A percentile compares a stretch with the other conserved stretches of the same genome.
phyloP scores from a whole-genome alignment of 257 asterid species.

The Leonotis leonurus region DNA sequence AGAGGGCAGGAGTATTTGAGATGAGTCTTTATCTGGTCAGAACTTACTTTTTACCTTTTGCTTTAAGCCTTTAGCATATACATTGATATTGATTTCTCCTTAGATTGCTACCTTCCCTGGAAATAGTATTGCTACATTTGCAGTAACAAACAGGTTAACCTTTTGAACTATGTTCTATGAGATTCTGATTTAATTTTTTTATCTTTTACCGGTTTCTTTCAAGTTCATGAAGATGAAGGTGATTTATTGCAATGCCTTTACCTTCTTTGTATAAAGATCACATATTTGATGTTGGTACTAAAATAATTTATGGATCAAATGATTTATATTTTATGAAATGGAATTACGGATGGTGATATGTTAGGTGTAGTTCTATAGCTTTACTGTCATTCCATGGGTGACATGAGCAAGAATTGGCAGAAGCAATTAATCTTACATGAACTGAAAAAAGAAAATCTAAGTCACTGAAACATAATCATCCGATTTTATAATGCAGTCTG shows the following conservation, averaged over 20 bases:
- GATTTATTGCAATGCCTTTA: neutral
- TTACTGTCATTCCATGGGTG: neutral
- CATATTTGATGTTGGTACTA: no score
- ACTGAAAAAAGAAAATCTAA: neutral
- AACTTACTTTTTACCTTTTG: neutral
- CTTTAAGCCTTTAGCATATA: neutral
- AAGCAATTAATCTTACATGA: neutral
- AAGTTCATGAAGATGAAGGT: neutral
- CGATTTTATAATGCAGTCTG: slow-evolving; percentile 1
- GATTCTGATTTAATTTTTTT: neutral
- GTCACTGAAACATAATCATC: no score
- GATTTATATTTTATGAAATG: no score
- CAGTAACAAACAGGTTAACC: neutral
- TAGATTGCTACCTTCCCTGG: neutral
- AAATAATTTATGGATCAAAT: no score
- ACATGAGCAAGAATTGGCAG: neutral
- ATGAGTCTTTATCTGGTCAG: slow-evolving; percentile 16
- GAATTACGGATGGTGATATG: no score
- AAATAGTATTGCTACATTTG: neutral
- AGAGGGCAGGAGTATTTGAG: no score
- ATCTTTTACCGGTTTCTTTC: neutral
- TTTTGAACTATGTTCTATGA: neutral
- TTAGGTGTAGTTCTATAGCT: no score
- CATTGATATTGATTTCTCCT: neutral
- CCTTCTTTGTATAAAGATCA: neutral